Evolutionary conservation across 257 asterid genomes (phyloP), one percentile per base, ranked within the genome.

Genomic region (Solanum neorickii): DNA sequence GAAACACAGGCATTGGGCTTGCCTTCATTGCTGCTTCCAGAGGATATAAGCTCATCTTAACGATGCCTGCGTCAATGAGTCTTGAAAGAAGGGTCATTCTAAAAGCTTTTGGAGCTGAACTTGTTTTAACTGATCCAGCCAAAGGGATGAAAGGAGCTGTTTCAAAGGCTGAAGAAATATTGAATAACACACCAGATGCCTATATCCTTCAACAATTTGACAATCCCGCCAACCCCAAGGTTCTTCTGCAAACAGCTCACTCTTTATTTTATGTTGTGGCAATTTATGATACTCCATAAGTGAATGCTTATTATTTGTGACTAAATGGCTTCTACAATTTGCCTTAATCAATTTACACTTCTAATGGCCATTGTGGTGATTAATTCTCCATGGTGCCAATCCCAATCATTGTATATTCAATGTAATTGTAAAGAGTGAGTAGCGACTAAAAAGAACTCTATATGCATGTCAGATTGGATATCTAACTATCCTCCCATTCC

Each of bases 21-120:
- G 98, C 99, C 84, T 97, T 97, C 89, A 96, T 97, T 83, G 99
- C 99, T 89, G 99, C 99, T 87, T 94, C 99, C 80, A 96, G 90
- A 91, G 99, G 99, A 90, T 97, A 97, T 92, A 97, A 95, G 91
- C 98, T 97, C 90, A 97, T 97, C 90, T 88, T 97, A 91, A 96
- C 99, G 12, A 95, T 97, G 99, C 99, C 99, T n/a, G 95, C 99
- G 33, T 97, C 99, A 90, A 97, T 97, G 99, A 97, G 99, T 95
- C 97, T 96, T 85, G 99, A 97, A 91, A 96, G 99, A 93, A 94
- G 99, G 93, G 98, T 97, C 86, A 96, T 97, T 91, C 88, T 97
- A 90, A 97, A 93, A 91, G 99, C 99, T 90, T 97, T 97, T 86
- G 99, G 99, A 90, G 99, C 99, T 86, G 99, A 97, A 83, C 93